phyloP scores from a whole-genome alignment of 257 asterid genomes.

The Lycium barbarum region DNA sequence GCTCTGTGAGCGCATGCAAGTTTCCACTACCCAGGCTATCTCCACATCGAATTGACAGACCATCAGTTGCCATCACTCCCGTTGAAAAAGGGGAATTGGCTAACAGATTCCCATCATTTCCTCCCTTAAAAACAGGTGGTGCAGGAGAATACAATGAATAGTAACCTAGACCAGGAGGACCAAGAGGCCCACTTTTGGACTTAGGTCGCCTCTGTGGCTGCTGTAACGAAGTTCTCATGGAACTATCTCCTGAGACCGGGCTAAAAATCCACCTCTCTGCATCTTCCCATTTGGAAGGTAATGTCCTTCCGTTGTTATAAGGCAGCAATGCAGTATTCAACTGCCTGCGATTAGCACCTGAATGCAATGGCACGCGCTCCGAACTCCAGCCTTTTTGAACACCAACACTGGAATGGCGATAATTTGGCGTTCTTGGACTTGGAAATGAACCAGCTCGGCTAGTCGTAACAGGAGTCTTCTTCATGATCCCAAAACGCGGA shows the following conservation, averaged over 20 bases:
- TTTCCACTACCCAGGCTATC: slow-evolving; percentile 54
- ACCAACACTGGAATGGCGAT: slow-evolving; percentile 65
- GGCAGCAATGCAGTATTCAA: slow-evolving; percentile 62
- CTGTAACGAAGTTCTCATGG: slow-evolving; percentile 59
- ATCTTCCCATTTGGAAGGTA: slow-evolving; percentile 99
- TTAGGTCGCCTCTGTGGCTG: slow-evolving; percentile 81
- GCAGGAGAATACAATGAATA: slow-evolving; percentile 86
- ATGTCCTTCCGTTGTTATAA: slow-evolving; percentile 65
- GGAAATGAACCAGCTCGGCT: slow-evolving; percentile 64
- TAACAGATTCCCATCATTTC: slow-evolving; percentile 46
- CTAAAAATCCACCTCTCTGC: slow-evolving; percentile 99
- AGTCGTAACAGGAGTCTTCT: slow-evolving; percentile 55
- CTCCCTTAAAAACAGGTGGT: slow-evolving; percentile 54
- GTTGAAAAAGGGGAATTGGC: slow-evolving; percentile 76
- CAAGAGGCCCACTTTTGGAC: slow-evolving; percentile 97
- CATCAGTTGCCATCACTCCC: slow-evolving; percentile 66
- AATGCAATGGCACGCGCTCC: slow-evolving; percentile 77
- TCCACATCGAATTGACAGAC: slow-evolving; percentile 55
- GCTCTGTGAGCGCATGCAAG: slow-evolving; percentile 54
- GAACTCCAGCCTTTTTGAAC: slow-evolving; percentile 96
- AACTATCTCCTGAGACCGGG: slow-evolving; percentile 78
- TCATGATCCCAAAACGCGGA: slow-evolving; percentile 65
- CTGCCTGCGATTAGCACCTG: slow-evolving; percentile 53
- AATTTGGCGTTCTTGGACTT: slow-evolving; percentile 92
- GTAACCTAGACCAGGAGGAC: slow-evolving; percentile 83